Percentiles rank a stretch among this genome's conserved stretches.
These are phyloP conservation scores for Bruguiera parviflora DNA, from an alignment of 345 rosid species.

Conservation along the genomic window DNA sequence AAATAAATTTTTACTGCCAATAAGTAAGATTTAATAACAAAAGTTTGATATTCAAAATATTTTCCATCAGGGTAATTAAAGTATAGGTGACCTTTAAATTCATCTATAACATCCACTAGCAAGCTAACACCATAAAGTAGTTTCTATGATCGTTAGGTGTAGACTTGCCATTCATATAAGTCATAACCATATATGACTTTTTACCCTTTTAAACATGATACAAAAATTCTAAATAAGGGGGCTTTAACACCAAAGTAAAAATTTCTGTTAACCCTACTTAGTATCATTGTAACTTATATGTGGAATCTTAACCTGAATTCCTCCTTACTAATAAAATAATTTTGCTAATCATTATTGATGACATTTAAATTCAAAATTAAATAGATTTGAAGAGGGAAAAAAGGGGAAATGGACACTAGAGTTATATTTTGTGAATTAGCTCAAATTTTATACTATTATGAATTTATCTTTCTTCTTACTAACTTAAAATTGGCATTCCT, in stretches of 20 bases:
- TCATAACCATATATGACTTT: not conserved
- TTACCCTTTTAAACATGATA: not conserved
- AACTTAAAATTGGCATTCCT: too few species aligned
- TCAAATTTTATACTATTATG: too few species aligned
- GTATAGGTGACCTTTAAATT: slow-evolving; percentile 89
- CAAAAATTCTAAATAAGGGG: not conserved
- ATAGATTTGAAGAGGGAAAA: too few species aligned
- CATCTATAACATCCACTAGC: slow-evolving; percentile 85
- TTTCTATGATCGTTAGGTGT: slow-evolving; percentile 96
- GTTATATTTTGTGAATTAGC: too few species aligned
- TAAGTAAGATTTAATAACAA: slow-evolving; percentile 93
- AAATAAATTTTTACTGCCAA: slow-evolving; percentile 94
- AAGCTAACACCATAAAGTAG: slow-evolving; percentile 92
- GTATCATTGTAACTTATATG: too few species aligned
- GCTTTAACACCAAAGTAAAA: not conserved
- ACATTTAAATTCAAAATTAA: too few species aligned
- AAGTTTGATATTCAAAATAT: slow-evolving; percentile 94
- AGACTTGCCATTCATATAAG: slow-evolving; percentile 53
- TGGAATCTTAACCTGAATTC: too few species aligned
- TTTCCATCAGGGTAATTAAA: slow-evolving; percentile 96
- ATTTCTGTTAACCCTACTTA: too few species aligned
- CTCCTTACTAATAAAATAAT: too few species aligned
- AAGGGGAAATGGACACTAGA: too few species aligned
- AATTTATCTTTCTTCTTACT: too few species aligned
- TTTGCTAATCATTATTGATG: too few species aligned